Percentiles rank a stretch among this genome's conserved stretches.
phyloP scores from a whole-genome alignment of 106 monocot genomes.

The Dactylorhiza incarnata region DNA sequence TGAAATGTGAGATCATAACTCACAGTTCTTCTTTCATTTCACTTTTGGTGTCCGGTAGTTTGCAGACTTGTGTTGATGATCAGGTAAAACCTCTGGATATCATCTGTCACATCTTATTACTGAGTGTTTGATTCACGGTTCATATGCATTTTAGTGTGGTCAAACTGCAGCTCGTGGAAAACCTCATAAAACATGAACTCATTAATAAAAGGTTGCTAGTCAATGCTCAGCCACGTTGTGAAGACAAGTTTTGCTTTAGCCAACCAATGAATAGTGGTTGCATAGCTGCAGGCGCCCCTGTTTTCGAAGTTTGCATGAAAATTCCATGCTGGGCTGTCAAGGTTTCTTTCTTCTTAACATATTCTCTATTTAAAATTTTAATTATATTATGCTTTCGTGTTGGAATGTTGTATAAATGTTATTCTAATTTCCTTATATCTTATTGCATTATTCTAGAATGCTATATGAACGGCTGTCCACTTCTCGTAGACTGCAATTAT shows the following conservation, averaged over 20 bases:
- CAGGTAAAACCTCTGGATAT: conserved; percentile 26
- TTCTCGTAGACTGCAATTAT: neutral
- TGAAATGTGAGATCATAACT: conserved; percentile 67
- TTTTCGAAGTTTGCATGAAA: conserved; percentile 60
- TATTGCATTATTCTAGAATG: neutral
- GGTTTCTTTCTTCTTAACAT: conserved; percentile 24
- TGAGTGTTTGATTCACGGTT: neutral
- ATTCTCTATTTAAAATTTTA: neutral
- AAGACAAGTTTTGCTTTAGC: conserved; percentile 21
- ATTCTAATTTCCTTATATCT: neutral
- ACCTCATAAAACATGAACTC: conserved; percentile 57
- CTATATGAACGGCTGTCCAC: neutral
- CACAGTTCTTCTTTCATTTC: conserved; percentile 58
- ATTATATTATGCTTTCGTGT: neutral
- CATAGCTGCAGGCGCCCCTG: conserved; percentile 51
- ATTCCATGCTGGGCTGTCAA: conserved; percentile 64
- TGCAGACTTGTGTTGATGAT: conserved; percentile 65
- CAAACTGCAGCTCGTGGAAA: conserved; percentile 49
- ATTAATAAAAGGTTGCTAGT: conserved; percentile 52
- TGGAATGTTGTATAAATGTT: neutral
- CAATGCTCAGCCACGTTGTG: conserved; percentile 21
- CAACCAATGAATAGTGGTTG: conserved; percentile 37
- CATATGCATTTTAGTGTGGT: neutral
- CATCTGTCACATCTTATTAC: neutral
- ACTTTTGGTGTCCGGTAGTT: conserved; percentile 65